Base-by-base conservation (phyloP, 2,329 filamentous ascomycete genomes). In the Aschersonia sp. region DNA sequence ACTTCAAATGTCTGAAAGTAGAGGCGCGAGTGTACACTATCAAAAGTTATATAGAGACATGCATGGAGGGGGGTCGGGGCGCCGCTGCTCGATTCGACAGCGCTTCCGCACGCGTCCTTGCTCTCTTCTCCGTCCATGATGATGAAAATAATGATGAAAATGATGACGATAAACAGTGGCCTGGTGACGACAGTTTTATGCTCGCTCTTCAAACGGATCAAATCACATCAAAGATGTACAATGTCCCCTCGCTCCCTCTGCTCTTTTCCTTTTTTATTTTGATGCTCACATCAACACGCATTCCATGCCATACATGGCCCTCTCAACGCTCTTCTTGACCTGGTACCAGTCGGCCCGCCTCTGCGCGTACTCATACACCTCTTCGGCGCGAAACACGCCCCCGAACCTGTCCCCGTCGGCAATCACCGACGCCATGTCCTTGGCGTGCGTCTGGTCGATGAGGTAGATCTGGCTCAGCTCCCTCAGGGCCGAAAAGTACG, bases 281-380 rank as follows among this genome's bases (percentile, higher is more conserved):
- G 44, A 40, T 12, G 12, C 47, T 73, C 65, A 97, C 88, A 95
- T 97, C 42, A 94, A 60, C 43, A 62, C 63, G 64, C 92, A 98
- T 50, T 92, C 90, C 62, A 95, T 78, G 5, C 92, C 92, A 66
- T 95, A 97, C 88, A 98, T 95, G 51, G 88, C 88, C 66, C 85
- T 83, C 71, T 98, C 92, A 5, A 98, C 92, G 52, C 88, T 80
- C 53, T 77, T 79, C 68, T 84, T 84, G 9, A 98, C 87, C 56
- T 83, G 76, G 62, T 92, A 95, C 92, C 92, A 98, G 67, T 98
- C 92, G 45, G 89, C 89, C 55, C 92, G 73, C 54, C 92, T 72
- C 66, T 95, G 88, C 1, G 90, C 92, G 68, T 94, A 98, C 69
- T 97, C 90, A 58, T 95, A 95, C 4, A 97, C 92, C 69, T 98